A percentile compares a stretch with the other conserved stretches of the same genome.
phyloP scores from a whole-genome alignment of 2,329 filamentous ascomycete species.

The Arthroderma sp. region DNA sequence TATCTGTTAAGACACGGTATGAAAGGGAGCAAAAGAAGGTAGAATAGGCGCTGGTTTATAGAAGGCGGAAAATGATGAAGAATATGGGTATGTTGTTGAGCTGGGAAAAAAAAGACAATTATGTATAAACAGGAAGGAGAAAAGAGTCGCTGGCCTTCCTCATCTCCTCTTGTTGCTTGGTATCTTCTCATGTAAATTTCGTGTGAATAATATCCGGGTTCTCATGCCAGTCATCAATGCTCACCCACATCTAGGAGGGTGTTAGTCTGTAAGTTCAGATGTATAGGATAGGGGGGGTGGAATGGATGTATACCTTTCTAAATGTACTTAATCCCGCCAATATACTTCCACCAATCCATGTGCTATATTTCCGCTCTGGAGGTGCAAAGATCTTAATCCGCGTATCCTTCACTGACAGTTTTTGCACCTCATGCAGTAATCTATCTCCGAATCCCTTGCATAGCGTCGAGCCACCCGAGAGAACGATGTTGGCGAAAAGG shows the following conservation, averaged over 20 bases:
- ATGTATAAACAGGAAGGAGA: neutral
- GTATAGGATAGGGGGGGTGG: neutral
- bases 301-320: conserved; percentile 58
- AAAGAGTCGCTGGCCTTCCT: neutral
- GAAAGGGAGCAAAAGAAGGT: too few species aligned
- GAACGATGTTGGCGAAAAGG: conserved; percentile 90
- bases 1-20: too few species aligned
- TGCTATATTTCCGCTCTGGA: conserved; percentile 94
- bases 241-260: conserved; percentile 83
- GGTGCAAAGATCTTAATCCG: conserved; percentile 98
- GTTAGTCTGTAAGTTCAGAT: neutral
- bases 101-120: too few species aligned
- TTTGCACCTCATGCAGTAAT: conserved; percentile 79
- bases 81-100: too few species aligned
- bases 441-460: conserved; percentile 95
- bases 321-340: conserved; percentile 93
- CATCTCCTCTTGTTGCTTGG: too few species aligned
- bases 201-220: conserved; percentile 98
- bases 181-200: conserved; percentile 62
- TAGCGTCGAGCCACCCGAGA: conserved; percentile 88
- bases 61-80: too few species aligned
- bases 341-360: conserved; percentile 98
- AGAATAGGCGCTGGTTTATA: too few species aligned
- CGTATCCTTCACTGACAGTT: conserved; percentile 95
- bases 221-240: conserved; percentile 99